Conservation (phyloP, 345 rosid species). For the Kandelia obovata region DNA sequence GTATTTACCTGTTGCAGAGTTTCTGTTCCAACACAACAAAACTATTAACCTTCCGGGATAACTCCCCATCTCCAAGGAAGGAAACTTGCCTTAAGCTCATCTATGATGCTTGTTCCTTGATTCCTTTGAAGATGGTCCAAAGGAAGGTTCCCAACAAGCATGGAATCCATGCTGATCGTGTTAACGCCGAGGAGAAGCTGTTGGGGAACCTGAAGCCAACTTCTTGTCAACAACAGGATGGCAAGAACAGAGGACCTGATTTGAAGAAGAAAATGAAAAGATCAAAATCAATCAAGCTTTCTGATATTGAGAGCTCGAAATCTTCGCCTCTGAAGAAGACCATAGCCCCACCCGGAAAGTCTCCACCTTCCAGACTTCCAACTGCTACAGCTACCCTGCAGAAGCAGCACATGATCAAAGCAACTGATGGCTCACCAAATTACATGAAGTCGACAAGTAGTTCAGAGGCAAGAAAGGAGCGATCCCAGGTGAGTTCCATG, state of each 20-base stretch:
- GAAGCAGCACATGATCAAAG: slow-evolving; percentile 38
- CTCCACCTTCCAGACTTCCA: slow-evolving; percentile 28
- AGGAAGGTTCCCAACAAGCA: slow-evolving; percentile 52
- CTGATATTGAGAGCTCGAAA: slow-evolving; percentile 35
- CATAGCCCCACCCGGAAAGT: slow-evolving; percentile 46
- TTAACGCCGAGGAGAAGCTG: slow-evolving; percentile 46
- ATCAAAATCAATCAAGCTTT: slow-evolving; percentile 53
- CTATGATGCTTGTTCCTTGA: slow-evolving; percentile 18
- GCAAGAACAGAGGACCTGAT: slow-evolving; percentile 59
- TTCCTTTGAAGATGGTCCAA: slow-evolving; percentile 72
- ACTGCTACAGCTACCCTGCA: slow-evolving; percentile 20
- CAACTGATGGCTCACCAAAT: slow-evolving; percentile 47
- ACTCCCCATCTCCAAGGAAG: not conserved
- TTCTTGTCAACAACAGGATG: slow-evolving; percentile 45
- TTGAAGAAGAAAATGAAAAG: slow-evolving; percentile 78
- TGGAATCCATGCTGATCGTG: slow-evolving; percentile 50
- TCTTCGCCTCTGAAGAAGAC: slow-evolving; percentile 33
- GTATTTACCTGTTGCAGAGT: not conserved
- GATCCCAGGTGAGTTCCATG: slow-evolving; percentile 42
- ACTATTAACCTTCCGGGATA: not conserved
- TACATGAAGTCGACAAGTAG: slow-evolving; percentile 89
- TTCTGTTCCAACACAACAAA: slow-evolving; percentile 1
- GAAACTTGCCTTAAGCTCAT: not conserved
- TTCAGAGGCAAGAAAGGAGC: slow-evolving; percentile 74
- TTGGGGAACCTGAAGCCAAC: slow-evolving; percentile 44